A percentile compares a stretch with the other conserved stretches of the same genome.
These are phyloP conservation scores for Saturnispora quitensis DNA, from an alignment of 805 yeast genomes.

Conservation along the genomic window DNA sequence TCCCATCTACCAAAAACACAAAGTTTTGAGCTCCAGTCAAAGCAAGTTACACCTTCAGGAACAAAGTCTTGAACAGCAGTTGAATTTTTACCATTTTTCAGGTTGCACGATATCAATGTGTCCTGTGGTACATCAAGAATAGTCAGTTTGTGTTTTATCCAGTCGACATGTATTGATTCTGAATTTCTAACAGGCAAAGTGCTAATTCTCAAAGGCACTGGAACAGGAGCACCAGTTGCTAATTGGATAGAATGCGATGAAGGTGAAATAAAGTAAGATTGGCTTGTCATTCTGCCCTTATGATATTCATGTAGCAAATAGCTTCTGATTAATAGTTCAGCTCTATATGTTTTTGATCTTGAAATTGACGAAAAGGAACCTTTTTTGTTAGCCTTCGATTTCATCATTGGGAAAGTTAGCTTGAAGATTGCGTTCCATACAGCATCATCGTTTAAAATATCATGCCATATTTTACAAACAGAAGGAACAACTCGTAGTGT, in stretches of 20 bases:
- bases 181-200: conserved; percentile 2
- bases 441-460: conserved; percentile 33
- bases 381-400: conserved; percentile 9
- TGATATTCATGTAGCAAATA: conserved; percentile 19
- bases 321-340: conserved; percentile 35
- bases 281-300: conserved; percentile 5
- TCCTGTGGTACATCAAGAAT: conserved; percentile 9
- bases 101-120: conserved; percentile 6
- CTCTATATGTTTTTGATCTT: conserved; percentile 36
- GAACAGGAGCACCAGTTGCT: conserved; percentile 3
- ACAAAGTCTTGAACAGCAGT: conserved; percentile 15
- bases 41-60: conserved; percentile 27
- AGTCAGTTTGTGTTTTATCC: conserved; percentile 9
- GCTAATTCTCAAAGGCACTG: conserved; percentile 1
- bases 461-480: conserved; percentile 43
- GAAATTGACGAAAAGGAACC: conserved; percentile 35
- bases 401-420: conserved; percentile 28
- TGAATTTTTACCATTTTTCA: conserved; percentile 11
- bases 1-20: conserved; percentile 29
- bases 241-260: conserved; percentile 1
- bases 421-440: conserved; percentile 42
- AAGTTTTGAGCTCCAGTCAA: conserved; percentile 18
- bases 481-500: conserved; percentile 32
- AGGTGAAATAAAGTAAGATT: conserved; percentile 6
- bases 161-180: conserved; percentile 7